phyloP scores from a whole-genome alignment of 2,329 filamentous ascomycete genomes.

The Scedosporium boydii region DNA sequence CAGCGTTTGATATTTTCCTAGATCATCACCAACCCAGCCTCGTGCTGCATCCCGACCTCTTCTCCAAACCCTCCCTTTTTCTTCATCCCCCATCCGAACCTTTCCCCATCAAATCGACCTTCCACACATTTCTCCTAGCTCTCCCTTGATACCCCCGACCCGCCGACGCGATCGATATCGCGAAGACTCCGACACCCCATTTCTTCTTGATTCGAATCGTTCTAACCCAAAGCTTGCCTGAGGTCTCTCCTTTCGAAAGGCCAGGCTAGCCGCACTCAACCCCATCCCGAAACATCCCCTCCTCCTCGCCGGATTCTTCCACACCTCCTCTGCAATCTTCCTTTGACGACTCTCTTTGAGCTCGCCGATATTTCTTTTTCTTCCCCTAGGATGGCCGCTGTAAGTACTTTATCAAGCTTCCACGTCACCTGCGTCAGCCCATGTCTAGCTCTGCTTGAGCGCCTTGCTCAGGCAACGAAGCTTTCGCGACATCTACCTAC shows the following conservation, averaged over 20 bases:
- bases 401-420: background rate
- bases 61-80: background rate
- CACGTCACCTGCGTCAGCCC: background rate
- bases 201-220: background rate
- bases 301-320: background rate
- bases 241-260: background rate
- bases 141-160: background rate
- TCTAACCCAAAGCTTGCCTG: background rate
- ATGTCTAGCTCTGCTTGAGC: background rate
- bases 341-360: background rate
- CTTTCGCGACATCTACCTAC: background rate
- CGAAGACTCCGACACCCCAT: background rate
- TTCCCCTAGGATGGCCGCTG: constrained; percentile 5
- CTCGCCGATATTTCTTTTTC: background rate
- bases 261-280: background rate
- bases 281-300: background rate
- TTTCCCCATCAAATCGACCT: background rate
- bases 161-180: background rate
- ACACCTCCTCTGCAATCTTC: background rate
- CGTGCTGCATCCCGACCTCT: background rate
- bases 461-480: too few relatives aligned
- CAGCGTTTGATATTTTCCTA: constrained; percentile 1
- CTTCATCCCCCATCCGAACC: background rate
- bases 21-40: constrained; percentile 2
- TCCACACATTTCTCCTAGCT: background rate